Evolutionary conservation across 345 rosid species (phyloP).

Genomic region (Ricinus communis): DNA sequence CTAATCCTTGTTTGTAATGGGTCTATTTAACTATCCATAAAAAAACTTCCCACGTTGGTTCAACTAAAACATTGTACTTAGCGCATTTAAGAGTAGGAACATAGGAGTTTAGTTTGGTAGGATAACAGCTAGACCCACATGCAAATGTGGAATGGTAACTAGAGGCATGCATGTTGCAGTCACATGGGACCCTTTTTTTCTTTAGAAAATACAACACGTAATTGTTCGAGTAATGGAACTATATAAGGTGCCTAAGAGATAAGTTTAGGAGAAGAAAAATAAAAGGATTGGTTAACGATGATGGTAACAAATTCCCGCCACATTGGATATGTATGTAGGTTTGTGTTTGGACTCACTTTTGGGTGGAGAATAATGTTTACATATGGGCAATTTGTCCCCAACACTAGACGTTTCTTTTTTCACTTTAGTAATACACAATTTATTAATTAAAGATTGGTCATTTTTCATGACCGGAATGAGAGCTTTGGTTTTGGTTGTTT

Average conservation of each 20-base stretch:
- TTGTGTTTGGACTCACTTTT: conserved; percentile 30
- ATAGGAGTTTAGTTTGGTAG: no score
- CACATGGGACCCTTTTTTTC: neutral
- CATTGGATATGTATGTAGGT: conserved; percentile 14
- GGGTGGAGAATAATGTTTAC: conserved; percentile 7
- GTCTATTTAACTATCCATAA: no score
- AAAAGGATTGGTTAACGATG: conserved; percentile 14
- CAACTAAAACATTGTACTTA: no score
- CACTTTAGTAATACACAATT: no score
- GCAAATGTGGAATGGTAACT: neutral
- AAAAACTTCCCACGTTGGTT: no score
- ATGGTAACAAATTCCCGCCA: conserved; percentile 24
- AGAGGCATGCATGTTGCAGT: neutral
- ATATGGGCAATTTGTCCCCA: no score
- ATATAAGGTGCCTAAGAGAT: neutral
- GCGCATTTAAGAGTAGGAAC: no score
- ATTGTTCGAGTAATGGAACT: neutral
- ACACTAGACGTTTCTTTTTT: no score
- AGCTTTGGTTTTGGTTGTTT: no score
- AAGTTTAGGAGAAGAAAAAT: neutral
- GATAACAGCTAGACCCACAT: neutral
- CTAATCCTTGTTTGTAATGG: no score
- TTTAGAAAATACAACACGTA: neutral
- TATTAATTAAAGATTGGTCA: no score
- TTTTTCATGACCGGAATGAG: no score